Conservation (phyloP, 805 yeast genomes). For the Metschnikowia anglica region DNA sequence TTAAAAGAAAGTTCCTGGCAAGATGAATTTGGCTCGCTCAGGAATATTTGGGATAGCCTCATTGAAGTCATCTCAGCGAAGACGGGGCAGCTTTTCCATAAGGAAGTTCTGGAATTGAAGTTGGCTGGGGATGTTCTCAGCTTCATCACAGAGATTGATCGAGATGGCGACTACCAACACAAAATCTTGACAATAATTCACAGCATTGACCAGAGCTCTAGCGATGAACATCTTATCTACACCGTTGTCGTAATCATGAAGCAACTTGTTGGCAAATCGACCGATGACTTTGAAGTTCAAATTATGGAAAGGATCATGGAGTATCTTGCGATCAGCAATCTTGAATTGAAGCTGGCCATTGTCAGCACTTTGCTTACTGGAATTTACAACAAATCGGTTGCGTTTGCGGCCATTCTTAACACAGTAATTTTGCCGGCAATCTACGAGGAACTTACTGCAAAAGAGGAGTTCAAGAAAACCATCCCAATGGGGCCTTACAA, state of each 20-base stretch:
- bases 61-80: constrained; percentile 9
- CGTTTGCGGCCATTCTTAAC: constrained; percentile 47
- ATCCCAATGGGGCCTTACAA: constrained; percentile 88
- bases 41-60: constrained; percentile 16
- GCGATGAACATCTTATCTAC: constrained; percentile 24
- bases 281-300: constrained; percentile 11
- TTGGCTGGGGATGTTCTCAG: constrained; percentile 38
- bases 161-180: constrained; percentile 15
- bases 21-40: constrained; percentile 3
- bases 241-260: constrained; percentile 37
- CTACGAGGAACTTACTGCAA: constrained; percentile 53
- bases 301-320: constrained; percentile 14
- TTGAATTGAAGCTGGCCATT: constrained; percentile 60
- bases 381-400: constrained; percentile 52
- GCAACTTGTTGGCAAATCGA: constrained; percentile 22
- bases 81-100: constrained; percentile 10
- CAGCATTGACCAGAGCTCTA: constrained; percentile 7
- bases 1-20: constrained; percentile 17
- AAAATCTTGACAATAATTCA: constrained; percentile 19
- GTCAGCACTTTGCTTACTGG: constrained; percentile 59
- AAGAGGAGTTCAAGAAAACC: constrained; percentile 55
- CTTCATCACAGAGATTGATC: constrained; percentile 23
- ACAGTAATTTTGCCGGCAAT: constrained; percentile 48
- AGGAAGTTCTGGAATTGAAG: constrained; percentile 29
- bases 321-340: constrained; percentile 33